Evolutionary conservation across 768 basidiomycete genomes (phyloP), one percentile per base, ranked within the genome.

Genomic region (Pilatotrama ljubarskyi): DNA sequence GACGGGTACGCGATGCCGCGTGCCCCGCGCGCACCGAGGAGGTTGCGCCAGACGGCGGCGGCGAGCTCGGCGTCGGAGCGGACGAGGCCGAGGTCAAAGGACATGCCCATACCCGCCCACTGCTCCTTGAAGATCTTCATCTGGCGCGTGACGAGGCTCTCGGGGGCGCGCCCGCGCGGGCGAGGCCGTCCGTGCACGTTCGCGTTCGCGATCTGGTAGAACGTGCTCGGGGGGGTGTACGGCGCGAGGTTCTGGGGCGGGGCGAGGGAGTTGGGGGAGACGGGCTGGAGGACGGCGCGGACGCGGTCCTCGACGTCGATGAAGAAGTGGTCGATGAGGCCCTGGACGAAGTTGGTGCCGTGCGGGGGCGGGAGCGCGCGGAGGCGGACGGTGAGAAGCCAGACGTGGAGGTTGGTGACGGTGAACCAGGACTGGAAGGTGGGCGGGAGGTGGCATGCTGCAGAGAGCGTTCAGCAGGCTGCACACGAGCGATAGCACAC

Each of bases 341-440:
- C 90, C 74, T 95, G 90, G 64, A 89, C 80, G 75, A 90, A 90
- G 60, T 82, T 71, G 64, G 76, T 76, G 22, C 90, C 91, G 53
- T 89, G 80, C 1, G 83, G 80, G 14, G 76, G 69, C 2, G 88
- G 93, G 11, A 98, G 84, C 0, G 91, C 85, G 20, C 96, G 92
- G 10, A 97, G 81, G 22, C 95, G 90, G 53, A 91, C 90, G 17
- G 88, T 88, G 50, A 95, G 84, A 64, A 98, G 79, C 90, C 95
- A 95, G 48, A 98, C 78, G 74, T 98, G 94, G 26, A 98, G 80
- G 64, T 95, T 94, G 26, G 93, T 93, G 51, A 97, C 76, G 4
- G 91, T 92, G 76, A 98, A 98, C 91, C 95, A 98, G 15, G 96
- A 92, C 69, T 98, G 95, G 74, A 96, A 97, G 0, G 96, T 97